phyloP scores from a whole-genome alignment of 345 rosid species.

The Pelargonium nanum region DNA sequence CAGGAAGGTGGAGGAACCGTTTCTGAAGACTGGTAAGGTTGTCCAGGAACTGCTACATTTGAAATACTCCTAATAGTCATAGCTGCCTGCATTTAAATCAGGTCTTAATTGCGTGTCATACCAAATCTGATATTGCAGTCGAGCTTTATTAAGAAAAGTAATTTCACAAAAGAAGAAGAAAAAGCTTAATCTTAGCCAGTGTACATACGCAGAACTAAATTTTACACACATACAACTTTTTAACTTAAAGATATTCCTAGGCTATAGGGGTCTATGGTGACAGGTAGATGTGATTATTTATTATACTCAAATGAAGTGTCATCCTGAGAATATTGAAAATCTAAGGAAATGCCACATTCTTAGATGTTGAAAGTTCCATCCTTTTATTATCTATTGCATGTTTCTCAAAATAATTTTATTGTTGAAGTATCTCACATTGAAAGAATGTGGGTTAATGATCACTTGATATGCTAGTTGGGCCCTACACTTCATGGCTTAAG shows the following conservation, averaged over 20 bases:
- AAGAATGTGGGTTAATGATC: too few species aligned
- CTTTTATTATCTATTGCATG: neutral
- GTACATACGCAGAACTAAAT: neutral
- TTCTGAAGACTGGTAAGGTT: slow-evolving; percentile 37
- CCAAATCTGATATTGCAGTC: neutral
- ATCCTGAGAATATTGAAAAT: too few species aligned
- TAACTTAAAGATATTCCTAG: too few species aligned
- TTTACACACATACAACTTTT: neutral
- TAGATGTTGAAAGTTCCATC: neutral
- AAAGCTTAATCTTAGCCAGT: neutral
- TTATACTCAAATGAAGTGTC: too few species aligned
- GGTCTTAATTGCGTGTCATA: neutral
- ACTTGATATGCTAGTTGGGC: too few species aligned
- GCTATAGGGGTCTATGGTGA: too few species aligned
- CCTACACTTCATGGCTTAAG: too few species aligned
- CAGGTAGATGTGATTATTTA: too few species aligned
- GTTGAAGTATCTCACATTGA: too few species aligned
- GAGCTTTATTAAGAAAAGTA: neutral
- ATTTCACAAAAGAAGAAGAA: neutral
- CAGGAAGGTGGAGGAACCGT: slow-evolving; percentile 35
- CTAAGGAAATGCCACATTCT: neutral
- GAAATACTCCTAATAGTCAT: slow-evolving; percentile 43
- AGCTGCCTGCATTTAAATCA: slow-evolving; percentile 49
- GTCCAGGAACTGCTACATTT: slow-evolving; percentile 26
- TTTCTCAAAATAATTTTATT: neutral